Evolutionary conservation across 2,329 filamentous ascomycete species (phyloP), one percentile per base, ranked within the genome.

Genomic region (Pseudogymnoascus sp.): DNA sequence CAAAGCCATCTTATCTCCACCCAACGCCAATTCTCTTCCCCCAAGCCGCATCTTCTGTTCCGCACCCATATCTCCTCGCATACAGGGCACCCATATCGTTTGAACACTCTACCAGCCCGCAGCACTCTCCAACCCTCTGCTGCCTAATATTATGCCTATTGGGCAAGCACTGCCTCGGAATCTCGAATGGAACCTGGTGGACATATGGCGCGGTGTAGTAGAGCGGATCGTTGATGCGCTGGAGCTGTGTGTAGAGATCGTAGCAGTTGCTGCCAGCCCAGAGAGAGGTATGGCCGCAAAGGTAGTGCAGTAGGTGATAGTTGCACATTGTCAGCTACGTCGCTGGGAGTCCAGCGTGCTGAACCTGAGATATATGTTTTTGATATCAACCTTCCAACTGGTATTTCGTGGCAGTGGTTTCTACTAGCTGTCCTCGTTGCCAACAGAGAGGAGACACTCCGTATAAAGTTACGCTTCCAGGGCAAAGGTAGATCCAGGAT

Each of bases 151-250:
- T 60, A n/a, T 41, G 18, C 18, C 58, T 37, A 22, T 28, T 43
- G 12, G 58, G 58, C 25, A 60, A 54, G 58, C 58, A 60, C 14
- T 47, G 34, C 20, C 38, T 34, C 20, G 39, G 58, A 22, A 60
- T 35, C 39, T 60, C 58, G 30, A 60, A 60, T 47, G 58, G 58
- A 22, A 43, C 9, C 18, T 47, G 18, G 8, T 57, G 18, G 20
- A 34, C 8, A 32, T 58, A 58, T 9, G 57, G 57, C n/a, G 57
- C 22, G 14, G 58, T 34, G 25, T 60, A 47, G 39, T 43, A 60
- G n/a, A 43, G 37, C 4, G 69, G 69, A 22, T 70, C 58, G 60
- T 71, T 70, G 61, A 71, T 70, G 11, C 70, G 65, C 62, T 70
- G 67, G 1, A 72, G 65, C 58, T 72, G 70, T 11, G 65, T 61